Evolutionary conservation across 495 filamentous ascomycete species (phyloP).

Genomic region (Hypoxylon fragiforme): DNA sequence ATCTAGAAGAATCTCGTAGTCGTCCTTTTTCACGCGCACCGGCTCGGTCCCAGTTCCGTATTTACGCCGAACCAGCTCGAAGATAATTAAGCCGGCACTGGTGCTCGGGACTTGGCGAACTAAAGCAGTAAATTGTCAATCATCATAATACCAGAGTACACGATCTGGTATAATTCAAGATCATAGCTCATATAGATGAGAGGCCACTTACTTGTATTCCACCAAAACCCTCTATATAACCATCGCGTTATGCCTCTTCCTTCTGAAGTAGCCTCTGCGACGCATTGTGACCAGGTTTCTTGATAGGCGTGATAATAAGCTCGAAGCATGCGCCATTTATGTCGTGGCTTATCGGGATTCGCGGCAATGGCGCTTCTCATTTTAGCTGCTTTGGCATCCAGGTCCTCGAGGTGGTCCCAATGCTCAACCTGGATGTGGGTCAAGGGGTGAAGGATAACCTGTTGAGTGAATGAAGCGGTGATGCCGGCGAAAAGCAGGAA

Average conservation of each 20-base stretch:
- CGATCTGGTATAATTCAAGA: background rate
- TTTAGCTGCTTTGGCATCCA: constrained; percentile 65
- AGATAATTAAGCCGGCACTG: constrained; percentile 85
- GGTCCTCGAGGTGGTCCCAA: constrained; percentile 74
- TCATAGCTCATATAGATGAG: background rate
- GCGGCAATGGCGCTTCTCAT: constrained; percentile 36
- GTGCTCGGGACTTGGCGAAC: constrained; percentile 84
- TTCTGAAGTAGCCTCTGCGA: constrained; percentile 60
- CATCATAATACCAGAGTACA: background rate
- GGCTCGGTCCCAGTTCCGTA: constrained; percentile 71
- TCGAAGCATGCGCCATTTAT: constrained; percentile 57
- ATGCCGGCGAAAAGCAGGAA: constrained; percentile 81
- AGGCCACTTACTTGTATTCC: constrained; percentile 54
- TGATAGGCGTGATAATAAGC: constrained; percentile 76
- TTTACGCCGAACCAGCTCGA: constrained; percentile 81
- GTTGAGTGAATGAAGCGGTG: constrained; percentile 74
- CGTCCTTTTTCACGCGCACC: constrained; percentile 59
- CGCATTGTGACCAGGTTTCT: constrained; percentile 72
- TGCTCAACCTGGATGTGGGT: constrained; percentile 74
- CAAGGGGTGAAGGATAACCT: constrained; percentile 77
- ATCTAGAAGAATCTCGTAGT: constrained; percentile 72
- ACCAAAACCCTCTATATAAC: constrained; percentile 77
- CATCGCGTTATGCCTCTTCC: constrained; percentile 67
- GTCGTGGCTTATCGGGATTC: constrained; percentile 32
- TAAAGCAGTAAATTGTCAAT: constrained; percentile 6